Evolutionary conservation across 75 land plant species (phyloP).

Genomic region (Sequoiadendron giganteum): DNA sequence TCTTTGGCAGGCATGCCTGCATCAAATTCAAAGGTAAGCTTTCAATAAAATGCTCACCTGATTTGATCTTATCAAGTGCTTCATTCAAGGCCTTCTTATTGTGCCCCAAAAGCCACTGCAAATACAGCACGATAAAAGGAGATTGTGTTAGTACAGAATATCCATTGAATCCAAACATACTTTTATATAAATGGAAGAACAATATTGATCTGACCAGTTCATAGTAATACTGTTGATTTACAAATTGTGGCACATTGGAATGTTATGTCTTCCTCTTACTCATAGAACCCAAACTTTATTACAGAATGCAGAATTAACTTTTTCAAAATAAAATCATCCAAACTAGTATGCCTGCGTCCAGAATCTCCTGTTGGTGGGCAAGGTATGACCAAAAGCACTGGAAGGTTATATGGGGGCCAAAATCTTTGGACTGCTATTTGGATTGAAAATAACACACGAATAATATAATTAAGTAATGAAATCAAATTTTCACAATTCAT

Average conservation of each 20-base stretch:
- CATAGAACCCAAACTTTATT: not conserved
- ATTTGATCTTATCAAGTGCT: slow-evolving; percentile 56
- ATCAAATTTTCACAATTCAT: too few relatives aligned
- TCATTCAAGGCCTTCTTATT: slow-evolving; percentile 44
- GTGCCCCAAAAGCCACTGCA: slow-evolving; percentile 39
- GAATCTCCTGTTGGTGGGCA: not conserved
- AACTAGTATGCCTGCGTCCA: not conserved
- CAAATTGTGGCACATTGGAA: not conserved
- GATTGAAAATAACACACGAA: too few relatives aligned
- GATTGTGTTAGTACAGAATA: not conserved
- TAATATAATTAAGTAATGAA: too few relatives aligned
- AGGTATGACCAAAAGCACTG: not conserved
- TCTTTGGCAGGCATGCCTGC: not conserved
- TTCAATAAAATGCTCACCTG: slow-evolving; percentile 18
- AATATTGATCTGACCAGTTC: not conserved
- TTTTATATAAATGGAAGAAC: not conserved
- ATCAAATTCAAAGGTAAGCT: not conserved
- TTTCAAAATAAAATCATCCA: not conserved
- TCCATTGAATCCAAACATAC: not conserved
- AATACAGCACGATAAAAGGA: not conserved
- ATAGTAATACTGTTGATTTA: not conserved
- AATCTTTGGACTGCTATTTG: too few relatives aligned
- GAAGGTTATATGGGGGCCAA: not conserved
- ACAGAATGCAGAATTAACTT: not conserved
- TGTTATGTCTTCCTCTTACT: not conserved